Percentiles rank a stretch among this genome's conserved stretches.
These are phyloP conservation scores for Aureobasidium sp. DNA, from an alignment of 2,329 filamentous ascomycete species.

Conservation along the genomic window DNA sequence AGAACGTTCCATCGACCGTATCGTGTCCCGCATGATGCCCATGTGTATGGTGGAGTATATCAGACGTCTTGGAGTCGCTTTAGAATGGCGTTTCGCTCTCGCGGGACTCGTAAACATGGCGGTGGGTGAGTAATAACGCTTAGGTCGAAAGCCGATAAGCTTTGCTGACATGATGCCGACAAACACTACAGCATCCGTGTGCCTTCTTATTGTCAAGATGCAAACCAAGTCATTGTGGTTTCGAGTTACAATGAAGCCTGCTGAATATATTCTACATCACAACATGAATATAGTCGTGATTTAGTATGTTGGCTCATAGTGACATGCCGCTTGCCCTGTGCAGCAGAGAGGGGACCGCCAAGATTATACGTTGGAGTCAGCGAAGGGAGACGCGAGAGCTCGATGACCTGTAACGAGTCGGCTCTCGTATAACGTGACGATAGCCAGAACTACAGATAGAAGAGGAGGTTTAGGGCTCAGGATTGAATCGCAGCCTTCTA, in stretches of 20 bases:
- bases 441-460: neutral
- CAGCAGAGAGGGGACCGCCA: neutral
- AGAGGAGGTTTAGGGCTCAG: neutral
- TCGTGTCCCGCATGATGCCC: no score
- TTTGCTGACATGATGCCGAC: neutral
- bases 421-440: neutral
- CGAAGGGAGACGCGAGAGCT: neutral
- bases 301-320: neutral
- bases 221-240: no score
- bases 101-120: rapidly evolving
- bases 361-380: neutral
- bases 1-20: no score
- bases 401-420: neutral
- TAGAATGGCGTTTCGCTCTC: no score
- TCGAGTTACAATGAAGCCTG: no score
- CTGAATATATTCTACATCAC: no score
- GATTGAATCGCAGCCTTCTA: neutral
- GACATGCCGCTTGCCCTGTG: neutral
- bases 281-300: no score
- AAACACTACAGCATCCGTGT: neutral
- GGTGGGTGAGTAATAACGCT: neutral
- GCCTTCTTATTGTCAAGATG: no score
- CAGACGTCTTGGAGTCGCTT: no score
- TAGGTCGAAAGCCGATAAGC: neutral
- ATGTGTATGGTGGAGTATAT: no score